phyloP scores from a whole-genome alignment of 148 eudicot genomes.

The Polygonum aviculare region DNA sequence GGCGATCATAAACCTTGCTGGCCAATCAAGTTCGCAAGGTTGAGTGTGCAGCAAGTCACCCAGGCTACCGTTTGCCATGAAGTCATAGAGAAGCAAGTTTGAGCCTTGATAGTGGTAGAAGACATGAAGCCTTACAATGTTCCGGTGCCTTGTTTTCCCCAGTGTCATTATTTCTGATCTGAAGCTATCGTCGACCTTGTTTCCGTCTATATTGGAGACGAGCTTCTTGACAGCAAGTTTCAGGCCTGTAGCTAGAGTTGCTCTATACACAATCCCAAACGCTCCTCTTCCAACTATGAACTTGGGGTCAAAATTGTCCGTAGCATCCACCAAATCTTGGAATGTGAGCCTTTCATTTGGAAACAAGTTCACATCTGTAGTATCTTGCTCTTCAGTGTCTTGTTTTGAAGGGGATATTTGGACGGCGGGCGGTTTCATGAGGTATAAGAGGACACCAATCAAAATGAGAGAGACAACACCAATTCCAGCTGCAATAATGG shows the following conservation, averaged over 20 bases:
- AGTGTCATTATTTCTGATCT: constrained; percentile 77
- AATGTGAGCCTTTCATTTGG: constrained; percentile 64
- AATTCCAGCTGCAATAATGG: constrained; percentile 22
- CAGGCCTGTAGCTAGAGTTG: constrained; percentile 42
- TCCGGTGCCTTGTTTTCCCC: constrained; percentile 73
- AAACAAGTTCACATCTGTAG: constrained; percentile 43
- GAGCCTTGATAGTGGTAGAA: constrained; percentile 76
- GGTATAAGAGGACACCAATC: constrained; percentile 44
- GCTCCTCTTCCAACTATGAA: constrained; percentile 69
- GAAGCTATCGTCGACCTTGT: constrained; percentile 53
- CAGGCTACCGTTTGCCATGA: constrained; percentile 76
- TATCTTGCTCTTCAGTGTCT: not conserved
- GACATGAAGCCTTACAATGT: constrained; percentile 74
- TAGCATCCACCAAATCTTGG: constrained; percentile 64
- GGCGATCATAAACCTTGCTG: constrained; percentile 55
- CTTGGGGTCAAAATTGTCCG: constrained; percentile 49
- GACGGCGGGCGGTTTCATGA: constrained; percentile 35
- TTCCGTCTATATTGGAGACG: constrained; percentile 52
- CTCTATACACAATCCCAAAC: constrained; percentile 77
- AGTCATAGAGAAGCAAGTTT: constrained; percentile 65
- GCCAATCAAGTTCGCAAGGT: constrained; percentile 47
- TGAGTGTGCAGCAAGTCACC: constrained; percentile 65
- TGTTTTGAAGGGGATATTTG: constrained; percentile 12
- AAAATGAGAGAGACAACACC: constrained; percentile 49
- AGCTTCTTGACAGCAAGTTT: constrained; percentile 70